Evolutionary conservation across 495 filamentous ascomycete species (phyloP), one percentile per base, ranked within the genome.

Genomic region (Penicillium daleae): DNA sequence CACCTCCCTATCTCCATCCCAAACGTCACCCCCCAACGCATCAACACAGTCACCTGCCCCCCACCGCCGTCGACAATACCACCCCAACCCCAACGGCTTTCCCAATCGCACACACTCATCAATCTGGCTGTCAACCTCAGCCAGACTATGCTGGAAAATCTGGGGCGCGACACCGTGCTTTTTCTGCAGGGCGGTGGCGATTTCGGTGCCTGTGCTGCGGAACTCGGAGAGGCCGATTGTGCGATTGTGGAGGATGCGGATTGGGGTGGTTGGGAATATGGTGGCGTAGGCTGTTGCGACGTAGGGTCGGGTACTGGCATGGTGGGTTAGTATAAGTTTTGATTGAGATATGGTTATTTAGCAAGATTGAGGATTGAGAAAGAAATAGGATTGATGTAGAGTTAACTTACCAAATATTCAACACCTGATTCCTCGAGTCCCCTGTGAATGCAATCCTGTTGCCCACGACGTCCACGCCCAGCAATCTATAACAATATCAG

Each of bases 1-100:
- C 3, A 61, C 27, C 9, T 1, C 17, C 17, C 2, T 19, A 22
- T 15, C 10, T n/a, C 19, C 40, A 17, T 61, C 53, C 57, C 58
- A 65, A 15, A 61, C 9, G n/a, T 65, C 58, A 1, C 22, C 29
- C 4, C 53, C 57, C 33, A 69, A 29, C 50, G 61, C 49, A 27
- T 50, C 42, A n/a, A 22, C 19, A 42, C 42, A n/a, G 15, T 64
- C 37, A 44, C 69, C 69, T 17, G 59, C 44, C 37, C 59, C 66
- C 70, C 66, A 69, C 1, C 67, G 40, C 26, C 61, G 61, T 22
- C 66, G 66, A 37, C 64, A 65, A 27, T 65, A 67, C 15, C 22
- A 56, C 15, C 62, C 37, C 7, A 67, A 7, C 9, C 57, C 62
- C 39, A 67, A 31, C 21, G 54, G 35, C 8, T 32, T 35, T 1